Evolutionary conservation across 2,329 filamentous ascomycete genomes (phyloP), one percentile per base, ranked within the genome.

Genomic region (Colletotrichum graminicola): DNA sequence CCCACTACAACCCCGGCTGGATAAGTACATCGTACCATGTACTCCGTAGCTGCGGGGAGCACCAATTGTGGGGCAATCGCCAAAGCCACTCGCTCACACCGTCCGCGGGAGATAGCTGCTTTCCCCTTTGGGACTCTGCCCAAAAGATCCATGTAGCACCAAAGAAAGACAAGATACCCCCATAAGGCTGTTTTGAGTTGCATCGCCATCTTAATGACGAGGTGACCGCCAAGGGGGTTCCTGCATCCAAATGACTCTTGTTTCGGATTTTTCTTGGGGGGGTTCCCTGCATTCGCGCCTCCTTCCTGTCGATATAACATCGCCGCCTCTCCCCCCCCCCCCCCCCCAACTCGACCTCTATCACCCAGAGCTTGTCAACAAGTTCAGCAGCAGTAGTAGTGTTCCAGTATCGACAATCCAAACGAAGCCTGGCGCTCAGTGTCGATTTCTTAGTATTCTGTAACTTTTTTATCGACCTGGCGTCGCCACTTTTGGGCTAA

Each of bases 131-230:
- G 54, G 36, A 47, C 39, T 7, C n/a, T 16, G 18, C 21, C 29
- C 11, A 26, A 36, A 36, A 14, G 34, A 23, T 10, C n/a, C 14
- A 62, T 43, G 45, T n/a, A 47, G 21, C 21, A 47, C 45, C 45
- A 45, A 61, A 36, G 52, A 55, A 43, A 29, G 55, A 43, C 43
- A 59, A 29, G 51, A 57, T 2, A 47, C 34, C 41, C 59, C 57
- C 57, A 43, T 62, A 63, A 68, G 68, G 65, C 59, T 71, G 68
- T 68, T 66, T 71, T 68, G 68, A 68, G 68, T 71, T 54, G 68
- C 68, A 68, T 71, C 59, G 54, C 52, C 23, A 54, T 34, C 21
- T 23, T 41, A 47, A 47, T 34, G 41, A 57, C 32, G 52, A 57
- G 29, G 29, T 45, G 41, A 43, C 55, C 26, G 26, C 23, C 59